Base-by-base conservation (phyloP, 352 stramenopile species). In the Phytophthora tentaculata region DNA sequence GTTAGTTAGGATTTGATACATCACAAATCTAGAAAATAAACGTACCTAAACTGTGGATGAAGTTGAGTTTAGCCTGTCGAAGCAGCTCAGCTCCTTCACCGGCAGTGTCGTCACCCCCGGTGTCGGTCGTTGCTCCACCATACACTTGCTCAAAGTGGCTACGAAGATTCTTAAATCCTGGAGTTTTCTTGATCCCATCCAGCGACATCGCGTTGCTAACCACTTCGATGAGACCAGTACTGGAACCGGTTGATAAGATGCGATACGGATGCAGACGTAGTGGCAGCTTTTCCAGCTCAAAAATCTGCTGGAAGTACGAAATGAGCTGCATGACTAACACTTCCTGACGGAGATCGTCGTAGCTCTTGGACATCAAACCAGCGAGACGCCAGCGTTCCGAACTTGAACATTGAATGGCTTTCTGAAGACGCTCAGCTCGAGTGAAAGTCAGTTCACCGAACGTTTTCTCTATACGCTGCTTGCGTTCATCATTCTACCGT, bases 321-420 rank as follows among this genome's bases (percentile, higher is more conserved):
- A 99, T 99, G 19, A 99, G 81, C 73, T 99, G 96, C 90, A 99
- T 98, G 5, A 98, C 94, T 65, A 99, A 96, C 41, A 98, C 94
- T 80, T 99, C 97, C 72, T 99, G 98, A 5, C 97, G 83, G 52
- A 99, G 74, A 66, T 99, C 97, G 77, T 99, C 98, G 71, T 98
- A 98, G 52, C 93, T 98, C 84, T 95, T 99, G 28, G 98, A 90
- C 76, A 99, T 99, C 28, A 99, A 83, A 22, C 84, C 81, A 28
- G 83, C 70, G 22, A 95, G 56, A 10, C 74, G 73, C 79, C 86
- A 91, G 6, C 70, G 68, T 0, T 61, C 35, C 3, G 66, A 49
- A 32, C 64, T 75, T 1, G 20, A 35, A 35, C 56, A 54, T n/a
- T 55, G 37, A 20, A 61, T 49, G 16, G 26, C 56, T 26, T 43